Conservation (phyloP, 192 early-diverging fungal genomes). For the Linnemannia hyalina region DNA sequence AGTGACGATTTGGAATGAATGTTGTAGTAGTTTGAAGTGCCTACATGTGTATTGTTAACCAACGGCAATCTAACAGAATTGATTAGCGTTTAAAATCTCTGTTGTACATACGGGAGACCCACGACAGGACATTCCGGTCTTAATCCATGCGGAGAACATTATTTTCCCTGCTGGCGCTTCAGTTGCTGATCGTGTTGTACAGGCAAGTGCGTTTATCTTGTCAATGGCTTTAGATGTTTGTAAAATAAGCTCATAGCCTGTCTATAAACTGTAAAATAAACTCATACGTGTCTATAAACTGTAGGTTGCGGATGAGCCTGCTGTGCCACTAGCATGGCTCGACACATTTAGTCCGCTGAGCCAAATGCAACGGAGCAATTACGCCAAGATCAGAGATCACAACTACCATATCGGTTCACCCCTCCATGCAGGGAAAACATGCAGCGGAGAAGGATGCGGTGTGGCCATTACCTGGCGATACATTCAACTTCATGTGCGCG, state of each 20-base stretch:
- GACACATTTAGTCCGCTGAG: neutral
- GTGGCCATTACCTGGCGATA: conserved; percentile 4
- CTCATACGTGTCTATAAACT: neutral
- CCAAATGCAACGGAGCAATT: neutral
- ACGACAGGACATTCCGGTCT: neutral
- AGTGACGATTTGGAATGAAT: neutral
- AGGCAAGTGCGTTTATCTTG: conserved; percentile 10
- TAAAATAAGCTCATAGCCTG: neutral
- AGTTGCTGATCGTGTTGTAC: conserved; percentile 7
- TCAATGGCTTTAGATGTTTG: neutral
- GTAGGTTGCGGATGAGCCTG: neutral
- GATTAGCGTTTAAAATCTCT: neutral
- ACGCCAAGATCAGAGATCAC: conserved; percentile 9
- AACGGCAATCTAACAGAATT: neutral
- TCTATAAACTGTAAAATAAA: no score
- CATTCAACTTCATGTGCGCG: conserved; percentile 4
- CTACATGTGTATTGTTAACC: neutral
- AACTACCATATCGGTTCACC: neutral
- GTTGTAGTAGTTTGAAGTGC: neutral
- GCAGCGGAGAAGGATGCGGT: neutral
- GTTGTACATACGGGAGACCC: neutral
- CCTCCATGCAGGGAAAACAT: conserved; percentile 1
- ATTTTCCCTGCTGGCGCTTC: neutral
- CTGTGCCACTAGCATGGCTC: neutral
- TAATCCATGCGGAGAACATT: conserved; percentile 4